Evolutionary conservation across 2,329 filamentous ascomycete species (phyloP), one percentile per base, ranked within the genome.

Genomic region (Xylariaceae sp.): DNA sequence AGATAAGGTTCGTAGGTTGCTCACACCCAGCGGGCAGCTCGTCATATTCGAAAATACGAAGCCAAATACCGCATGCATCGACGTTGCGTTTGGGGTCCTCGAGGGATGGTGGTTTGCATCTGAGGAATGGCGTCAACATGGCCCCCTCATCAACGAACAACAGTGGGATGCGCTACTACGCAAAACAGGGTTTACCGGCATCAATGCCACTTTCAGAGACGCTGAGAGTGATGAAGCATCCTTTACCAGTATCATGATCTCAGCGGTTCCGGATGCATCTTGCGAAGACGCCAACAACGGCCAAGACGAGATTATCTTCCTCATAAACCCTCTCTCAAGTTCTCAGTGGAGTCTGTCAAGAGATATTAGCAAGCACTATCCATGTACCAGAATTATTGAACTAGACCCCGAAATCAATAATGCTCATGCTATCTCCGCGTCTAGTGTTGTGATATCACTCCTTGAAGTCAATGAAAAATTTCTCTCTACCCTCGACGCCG

Each of bases 211-310:
- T 3, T 23, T 66, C 10, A 47, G 57, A 20, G 62, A 64, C 33
- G 57, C 49, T 21, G 9, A 63, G 27, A 41, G 54, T 18, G 55
- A 58, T 7, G 37, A 4, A 4, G 56, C 46, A 5, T 55, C 60
- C 41, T 41, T 50, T 20, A 52, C 47, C 23, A 64, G 60, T 32
- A 62, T 65, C 16, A 59, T 66, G 0, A 50, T 64, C 1, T 57
- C 60, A n/a, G n/a, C n/a, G n/a, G n/a, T n/a, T n/a, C n/a, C n/a
- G n/a, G n/a, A n/a, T n/a, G n/a, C n/a, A n/a, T n/a, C n/a, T n/a
- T n/a, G n/a, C n/a, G n/a, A n/a, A n/a, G n/a, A n/a, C n/a, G n/a
- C n/a, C n/a, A n/a, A n/a, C n/a, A n/a, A n/a, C n/a, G n/a, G n/a
- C n/a, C n/a, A n/a, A n/a, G n/a, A n/a, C n/a, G n/a, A n/a, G n/a